Evolutionary conservation across 768 basidiomycete species (phyloP).

Genomic region (Trametes meyenii): DNA sequence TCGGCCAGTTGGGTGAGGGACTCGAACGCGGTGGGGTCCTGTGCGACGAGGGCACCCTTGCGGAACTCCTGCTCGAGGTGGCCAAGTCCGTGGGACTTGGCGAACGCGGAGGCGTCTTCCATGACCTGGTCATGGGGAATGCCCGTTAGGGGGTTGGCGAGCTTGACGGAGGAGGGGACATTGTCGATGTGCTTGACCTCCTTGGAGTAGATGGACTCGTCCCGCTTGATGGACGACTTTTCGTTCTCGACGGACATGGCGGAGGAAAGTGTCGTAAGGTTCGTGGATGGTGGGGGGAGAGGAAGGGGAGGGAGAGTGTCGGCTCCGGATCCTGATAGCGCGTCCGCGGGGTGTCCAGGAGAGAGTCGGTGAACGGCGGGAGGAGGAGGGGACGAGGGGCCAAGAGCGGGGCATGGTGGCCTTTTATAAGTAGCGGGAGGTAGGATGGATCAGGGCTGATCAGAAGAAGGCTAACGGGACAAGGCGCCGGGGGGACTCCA

Average conservation of each 20-base stretch:
- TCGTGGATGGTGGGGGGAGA: constrained; percentile 2
- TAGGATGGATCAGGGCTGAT: constrained; percentile 8
- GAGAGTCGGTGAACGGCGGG: background rate
- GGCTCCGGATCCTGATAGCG: background rate
- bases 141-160: constrained; percentile 62
- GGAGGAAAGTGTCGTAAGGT: constrained; percentile 2
- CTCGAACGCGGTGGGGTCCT: constrained; percentile 56
- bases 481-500: constrained; percentile 11
- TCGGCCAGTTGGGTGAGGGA: constrained; percentile 43
- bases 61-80: constrained; percentile 48
- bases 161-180: constrained; percentile 46
- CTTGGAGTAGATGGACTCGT: constrained; percentile 21
- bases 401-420: background rate
- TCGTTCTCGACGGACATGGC: constrained; percentile 31
- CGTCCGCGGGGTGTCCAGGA: background rate
- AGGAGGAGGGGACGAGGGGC: constrained; percentile 11
- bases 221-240: constrained; percentile 26
- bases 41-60: constrained; percentile 79
- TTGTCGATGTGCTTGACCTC: constrained; percentile 37
- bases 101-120: constrained; percentile 62
- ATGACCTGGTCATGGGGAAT: constrained; percentile 63
- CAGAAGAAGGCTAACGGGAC: constrained; percentile 2
- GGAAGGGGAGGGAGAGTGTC: background rate
- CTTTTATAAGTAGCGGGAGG: constrained; percentile 2
- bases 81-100: constrained; percentile 43